Base-by-base conservation (phyloP, 345 rosid species). In the Arabis hirsuta region DNA sequence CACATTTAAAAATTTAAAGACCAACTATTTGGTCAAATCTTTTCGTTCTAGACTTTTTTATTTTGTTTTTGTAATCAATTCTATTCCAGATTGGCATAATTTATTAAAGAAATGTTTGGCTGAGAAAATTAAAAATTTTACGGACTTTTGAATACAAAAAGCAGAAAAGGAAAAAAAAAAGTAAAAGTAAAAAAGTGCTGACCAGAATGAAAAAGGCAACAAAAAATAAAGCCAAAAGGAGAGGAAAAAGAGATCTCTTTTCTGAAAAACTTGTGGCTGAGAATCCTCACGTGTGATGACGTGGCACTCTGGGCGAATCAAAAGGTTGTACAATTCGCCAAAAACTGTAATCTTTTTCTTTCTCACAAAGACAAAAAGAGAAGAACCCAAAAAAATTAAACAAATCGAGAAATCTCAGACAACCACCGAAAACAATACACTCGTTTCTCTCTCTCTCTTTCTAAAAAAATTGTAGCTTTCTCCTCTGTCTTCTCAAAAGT, bases 221-320 rank as follows among this genome's bases (percentile, higher is more conserved):
- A 19, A 43, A 42, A 44, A 62, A 38, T 4, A 56, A 53, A 73
- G 56, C 78, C 43, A 32, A 70, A 58, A 62, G 58, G 62, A 68
- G 64, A 52, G 9, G 41, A 74, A 59, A 75, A 74, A 43, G 43
- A 51, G 32, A 27, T 14, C 4, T 12, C 22, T 14, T 62, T 62
- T 57, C 2, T 0, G 0, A 64, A 54, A 79, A 80, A 65, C 79
- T 81, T 84, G 91, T 88, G 98, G 98, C 90, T 87, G 77, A 84
- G 71, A 86, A 84, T 80, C 29, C 29, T 67, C 71, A 69, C 59
- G 38, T 14, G 3, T n/a, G 80, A 55, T 80, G 84, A 87, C 88
- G 86, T 88, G 96, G 88, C 86, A 73, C 39, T 69, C 58, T 24
- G 12, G 76, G 78, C 73, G 82, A 87, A 87, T 85, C 80, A 83